Conservation (phyloP, 108 stramenopile genomes). For the Chaetoceros muelleri region DNA sequence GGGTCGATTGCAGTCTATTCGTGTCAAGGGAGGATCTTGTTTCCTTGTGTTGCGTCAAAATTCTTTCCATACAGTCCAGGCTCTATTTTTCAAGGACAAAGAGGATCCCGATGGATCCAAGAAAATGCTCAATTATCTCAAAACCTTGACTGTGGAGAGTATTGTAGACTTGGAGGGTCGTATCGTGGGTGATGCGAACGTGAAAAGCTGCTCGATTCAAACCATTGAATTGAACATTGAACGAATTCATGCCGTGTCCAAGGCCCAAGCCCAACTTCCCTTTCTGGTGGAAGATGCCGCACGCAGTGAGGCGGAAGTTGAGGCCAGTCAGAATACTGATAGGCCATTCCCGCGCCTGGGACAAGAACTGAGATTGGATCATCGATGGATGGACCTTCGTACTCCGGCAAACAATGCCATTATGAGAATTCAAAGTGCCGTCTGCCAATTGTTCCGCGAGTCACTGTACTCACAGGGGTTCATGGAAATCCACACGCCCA, state of each 20-base stretch:
- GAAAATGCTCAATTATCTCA: constrained; percentile 87
- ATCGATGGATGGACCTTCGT: constrained; percentile 92
- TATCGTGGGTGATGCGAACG: constrained; percentile 54
- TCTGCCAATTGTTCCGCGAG: constrained; percentile 89
- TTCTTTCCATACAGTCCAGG: constrained; percentile 89
- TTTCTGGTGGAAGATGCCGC: constrained; percentile 94
- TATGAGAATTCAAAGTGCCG: constrained; percentile 82
- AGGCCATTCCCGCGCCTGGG: constrained; percentile 90
- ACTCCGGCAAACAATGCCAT: constrained; percentile 95
- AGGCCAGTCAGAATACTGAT: constrained; percentile 84
- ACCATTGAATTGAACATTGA: constrained; percentile 75
- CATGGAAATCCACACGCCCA: constrained; percentile 92
- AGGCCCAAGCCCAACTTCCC: constrained; percentile 77
- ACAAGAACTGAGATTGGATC: constrained; percentile 84
- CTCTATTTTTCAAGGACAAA: constrained; percentile 92
- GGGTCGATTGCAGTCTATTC: constrained; percentile 85
- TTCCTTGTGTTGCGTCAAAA: constrained; percentile 92
- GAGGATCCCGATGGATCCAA: constrained; percentile 69
- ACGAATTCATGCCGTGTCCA: constrained; percentile 79
- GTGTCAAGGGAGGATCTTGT: constrained; percentile 91
- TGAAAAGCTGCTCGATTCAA: constrained; percentile 62
- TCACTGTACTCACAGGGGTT: constrained; percentile 86
- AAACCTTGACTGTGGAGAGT: constrained; percentile 80
- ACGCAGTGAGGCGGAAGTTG: constrained; percentile 82
- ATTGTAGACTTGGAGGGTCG: constrained; percentile 89